Conservation (phyloP, 352 stramenopile species). For the Phytophthora chlamydospora region DNA sequence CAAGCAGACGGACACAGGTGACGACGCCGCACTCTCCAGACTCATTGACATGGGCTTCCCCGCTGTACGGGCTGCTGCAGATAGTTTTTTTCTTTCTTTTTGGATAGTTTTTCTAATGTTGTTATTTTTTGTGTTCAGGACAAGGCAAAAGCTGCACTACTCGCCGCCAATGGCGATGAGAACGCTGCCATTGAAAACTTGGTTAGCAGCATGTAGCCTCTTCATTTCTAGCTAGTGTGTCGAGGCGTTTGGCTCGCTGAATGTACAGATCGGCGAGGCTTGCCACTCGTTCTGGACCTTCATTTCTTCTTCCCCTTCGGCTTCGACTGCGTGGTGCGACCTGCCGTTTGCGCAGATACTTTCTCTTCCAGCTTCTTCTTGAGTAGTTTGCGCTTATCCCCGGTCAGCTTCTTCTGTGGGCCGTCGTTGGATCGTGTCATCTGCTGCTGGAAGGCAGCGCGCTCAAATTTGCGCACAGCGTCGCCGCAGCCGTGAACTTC, state of each 20-base stretch:
- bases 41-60: conserved; percentile 91
- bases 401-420: conserved; percentile 44
- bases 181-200: conserved; percentile 89
- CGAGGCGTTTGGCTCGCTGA: conserved; percentile 13
- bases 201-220: conserved; percentile 64
- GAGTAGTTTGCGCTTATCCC: conserved; percentile 68
- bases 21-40: conserved; percentile 66
- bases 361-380: conserved; percentile 78
- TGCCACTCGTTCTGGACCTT: conserved; percentile 8
- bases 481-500: conserved; percentile 83
- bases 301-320: conserved; percentile 61
- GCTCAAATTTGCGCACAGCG: conserved; percentile 66
- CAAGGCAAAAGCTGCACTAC: conserved; percentile 69
- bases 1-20: conserved; percentile 60
- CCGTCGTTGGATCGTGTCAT: conserved; percentile 19
- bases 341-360: conserved; percentile 54
- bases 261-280: conserved; percentile 32
- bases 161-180: conserved; percentile 79
- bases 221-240: not conserved
- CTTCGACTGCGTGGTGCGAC: conserved; percentile 53
- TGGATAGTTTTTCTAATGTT: not conserved
- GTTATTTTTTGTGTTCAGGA: conserved; percentile 40
- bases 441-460: conserved; percentile 55
- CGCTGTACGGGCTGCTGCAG: conserved; percentile 40
- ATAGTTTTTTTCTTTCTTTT: not conserved